A percentile compares a stretch with the other conserved stretches of the same genome.
phyloP scores from a whole-genome alignment of 139 green algal genomes.

The Spirogloea muscicola region DNA sequence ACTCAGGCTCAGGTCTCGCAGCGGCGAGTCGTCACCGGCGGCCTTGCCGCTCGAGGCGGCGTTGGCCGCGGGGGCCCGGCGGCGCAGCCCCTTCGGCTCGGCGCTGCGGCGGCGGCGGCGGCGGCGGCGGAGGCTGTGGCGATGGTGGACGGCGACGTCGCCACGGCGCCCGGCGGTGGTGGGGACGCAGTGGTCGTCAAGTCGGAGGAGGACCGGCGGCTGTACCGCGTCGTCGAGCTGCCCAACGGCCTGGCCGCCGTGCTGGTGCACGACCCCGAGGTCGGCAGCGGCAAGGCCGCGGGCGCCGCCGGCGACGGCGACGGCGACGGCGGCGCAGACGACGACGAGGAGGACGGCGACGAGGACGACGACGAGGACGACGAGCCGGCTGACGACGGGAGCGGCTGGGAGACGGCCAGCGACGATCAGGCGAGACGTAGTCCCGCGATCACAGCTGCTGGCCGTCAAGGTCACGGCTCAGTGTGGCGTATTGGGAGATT shows the following conservation, averaged over 20 bases:
- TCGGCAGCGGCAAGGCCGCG: too few species aligned
- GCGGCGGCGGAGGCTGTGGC: too few species aligned
- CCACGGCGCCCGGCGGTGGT: too few species aligned
- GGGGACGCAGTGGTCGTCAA: constrained; percentile 31
- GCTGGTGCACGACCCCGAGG: constrained; percentile 85
- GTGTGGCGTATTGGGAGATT: too few species aligned
- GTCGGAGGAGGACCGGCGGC: constrained; percentile 64
- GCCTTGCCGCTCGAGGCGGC: too few species aligned
- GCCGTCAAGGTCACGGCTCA: too few species aligned
- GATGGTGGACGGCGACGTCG: too few species aligned
- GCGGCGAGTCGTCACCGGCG: too few species aligned
- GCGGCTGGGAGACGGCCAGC: neutral
- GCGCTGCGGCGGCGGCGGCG: too few species aligned
- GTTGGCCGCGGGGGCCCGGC: too few species aligned
- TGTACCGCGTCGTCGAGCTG: constrained; percentile 66
- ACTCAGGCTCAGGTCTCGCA: too few species aligned
- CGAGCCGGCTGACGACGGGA: neutral
- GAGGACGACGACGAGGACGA: constrained; percentile 27
- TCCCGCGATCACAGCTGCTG: neutral
- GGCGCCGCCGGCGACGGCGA: constrained; percentile 31
- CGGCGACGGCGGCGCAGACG: constrained; percentile 50
- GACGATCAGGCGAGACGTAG: neutral
- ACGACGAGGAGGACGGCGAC: constrained; percentile 44
- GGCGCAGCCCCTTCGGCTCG: too few species aligned
- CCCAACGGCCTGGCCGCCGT: constrained; percentile 73